Conservation (phyloP, 129 eudicot species). For the Chrysanthemum makinoi region DNA sequence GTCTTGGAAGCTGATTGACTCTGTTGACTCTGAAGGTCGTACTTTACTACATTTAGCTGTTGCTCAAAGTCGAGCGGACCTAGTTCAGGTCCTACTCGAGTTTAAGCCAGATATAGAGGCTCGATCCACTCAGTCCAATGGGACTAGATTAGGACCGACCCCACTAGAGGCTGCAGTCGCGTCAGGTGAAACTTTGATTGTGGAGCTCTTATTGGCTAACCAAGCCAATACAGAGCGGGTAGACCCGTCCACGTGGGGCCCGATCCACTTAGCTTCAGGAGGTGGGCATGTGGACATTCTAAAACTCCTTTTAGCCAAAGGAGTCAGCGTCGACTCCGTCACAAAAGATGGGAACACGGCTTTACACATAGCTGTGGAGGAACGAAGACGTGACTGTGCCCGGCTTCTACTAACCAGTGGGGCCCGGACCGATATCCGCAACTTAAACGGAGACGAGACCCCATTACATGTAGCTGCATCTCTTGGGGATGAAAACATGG, state of each 20-base stretch:
- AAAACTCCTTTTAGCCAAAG: slow-evolving; percentile 52
- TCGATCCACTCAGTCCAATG: slow-evolving; percentile 27
- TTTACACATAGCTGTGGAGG: slow-evolving; percentile 69
- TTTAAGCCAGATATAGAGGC: slow-evolving; percentile 52
- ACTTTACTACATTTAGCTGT: slow-evolving; percentile 69
- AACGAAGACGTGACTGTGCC: slow-evolving; percentile 54
- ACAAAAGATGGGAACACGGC: slow-evolving; percentile 71
- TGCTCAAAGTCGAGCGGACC: slow-evolving; percentile 50
- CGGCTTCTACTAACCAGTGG: slow-evolving; percentile 39
- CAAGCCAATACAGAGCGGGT: slow-evolving; percentile 41
- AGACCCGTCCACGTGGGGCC: slow-evolving; percentile 55
- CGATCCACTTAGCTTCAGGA: slow-evolving; percentile 63
- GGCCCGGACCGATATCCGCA: slow-evolving; percentile 44
- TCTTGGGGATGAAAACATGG: slow-evolving; percentile 72
- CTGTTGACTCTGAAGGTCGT: slow-evolving; percentile 55
- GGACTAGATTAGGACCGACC: slow-evolving; percentile 37
- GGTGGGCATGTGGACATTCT: slow-evolving; percentile 58
- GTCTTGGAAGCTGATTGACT: slow-evolving; percentile 56
- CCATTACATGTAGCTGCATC: slow-evolving; percentile 65
- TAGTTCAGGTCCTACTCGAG: slow-evolving; percentile 66
- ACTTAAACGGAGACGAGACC: slow-evolving; percentile 40
- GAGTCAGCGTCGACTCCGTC: slow-evolving; percentile 44
- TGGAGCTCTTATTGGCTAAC: slow-evolving; percentile 62
- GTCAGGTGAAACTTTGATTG: slow-evolving; percentile 56
- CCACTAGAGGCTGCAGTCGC: slow-evolving; percentile 74